These are phyloP conservation scores for Sophora flavescens DNA, from an alignment of 306 rosid species.

Conservation along the genomic window DNA sequence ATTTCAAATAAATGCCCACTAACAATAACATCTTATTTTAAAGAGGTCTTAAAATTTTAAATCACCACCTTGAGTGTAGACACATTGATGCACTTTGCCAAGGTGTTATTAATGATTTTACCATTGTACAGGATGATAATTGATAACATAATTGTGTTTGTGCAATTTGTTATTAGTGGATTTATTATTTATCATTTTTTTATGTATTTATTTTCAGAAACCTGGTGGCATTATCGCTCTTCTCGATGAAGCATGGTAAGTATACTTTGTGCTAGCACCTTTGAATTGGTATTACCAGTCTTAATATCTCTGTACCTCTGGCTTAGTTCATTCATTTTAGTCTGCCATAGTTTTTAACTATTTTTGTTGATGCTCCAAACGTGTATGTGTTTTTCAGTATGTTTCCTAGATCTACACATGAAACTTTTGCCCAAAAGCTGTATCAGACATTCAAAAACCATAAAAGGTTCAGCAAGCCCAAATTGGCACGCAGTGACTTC, in stretches of 20 bases:
- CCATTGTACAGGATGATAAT: conserved; percentile 25
- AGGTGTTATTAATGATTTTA: conserved; percentile 15
- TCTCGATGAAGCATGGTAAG: conserved; percentile 99
- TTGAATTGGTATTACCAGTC: conserved; percentile 36
- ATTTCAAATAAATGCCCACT: too few species aligned
- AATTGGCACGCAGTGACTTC: conserved; percentile 91
- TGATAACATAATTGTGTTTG: conserved; percentile 16
- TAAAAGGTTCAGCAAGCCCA: conserved; percentile 90
- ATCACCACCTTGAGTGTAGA: conserved; percentile 1
- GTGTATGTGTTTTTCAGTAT: conserved; percentile 70
- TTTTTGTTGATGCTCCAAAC: conserved; percentile 41
- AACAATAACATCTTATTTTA: too few species aligned
- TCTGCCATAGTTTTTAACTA: conserved; percentile 7
- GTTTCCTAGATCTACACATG: conserved; percentile 99
- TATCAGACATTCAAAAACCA: conserved; percentile 97
- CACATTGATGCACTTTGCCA: conserved; percentile 21
- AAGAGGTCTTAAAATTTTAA: too few species aligned
- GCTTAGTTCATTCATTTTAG: conserved; percentile 41
- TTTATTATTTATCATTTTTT: conserved; percentile 28
- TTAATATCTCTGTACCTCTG: conserved; percentile 24
- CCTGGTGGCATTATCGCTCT: conserved; percentile 99
- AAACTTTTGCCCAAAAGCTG: conserved; percentile 96
- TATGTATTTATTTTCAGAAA: conserved; percentile 73
- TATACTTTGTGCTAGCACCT: conserved; percentile 33
- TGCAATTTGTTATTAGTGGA: conserved; percentile 32